phyloP scores from a whole-genome alignment of 129 eudicot species.

The Helianthus annuus region DNA sequence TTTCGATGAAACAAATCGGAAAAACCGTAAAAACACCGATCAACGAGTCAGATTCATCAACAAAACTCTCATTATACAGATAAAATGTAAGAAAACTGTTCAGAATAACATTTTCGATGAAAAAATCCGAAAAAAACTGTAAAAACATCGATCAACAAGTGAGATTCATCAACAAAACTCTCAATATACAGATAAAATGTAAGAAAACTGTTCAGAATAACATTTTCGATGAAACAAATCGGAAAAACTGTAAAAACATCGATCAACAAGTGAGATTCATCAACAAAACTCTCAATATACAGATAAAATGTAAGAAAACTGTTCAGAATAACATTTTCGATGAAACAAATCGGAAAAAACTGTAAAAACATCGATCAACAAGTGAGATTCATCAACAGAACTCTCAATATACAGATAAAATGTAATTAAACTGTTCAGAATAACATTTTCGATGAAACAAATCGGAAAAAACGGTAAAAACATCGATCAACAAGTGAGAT shows the following conservation, averaged over 20 bases:
- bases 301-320: no score
- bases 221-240: no score
- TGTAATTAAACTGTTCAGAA: no score
- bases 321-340: no score
- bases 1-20: background rate
- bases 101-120: no score
- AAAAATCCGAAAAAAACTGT: background rate
- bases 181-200: no score
- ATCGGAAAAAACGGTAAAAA: background rate
- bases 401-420: background rate
- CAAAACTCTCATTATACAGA: background rate
- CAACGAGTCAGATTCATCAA: background rate
- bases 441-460: no score
- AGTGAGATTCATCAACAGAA: background rate
- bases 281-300: background rate
- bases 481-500: background rate
- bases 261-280: background rate
- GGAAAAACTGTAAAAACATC: background rate
- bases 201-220: no score
- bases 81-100: no score
- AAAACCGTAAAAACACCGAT: background rate
- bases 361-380: background rate
- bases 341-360: background rate
- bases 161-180: conserved; percentile 1
- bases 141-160: background rate